Conservation (phyloP, 2,329 filamentous ascomycete species). For the Colletotrichum destructivum region DNA sequence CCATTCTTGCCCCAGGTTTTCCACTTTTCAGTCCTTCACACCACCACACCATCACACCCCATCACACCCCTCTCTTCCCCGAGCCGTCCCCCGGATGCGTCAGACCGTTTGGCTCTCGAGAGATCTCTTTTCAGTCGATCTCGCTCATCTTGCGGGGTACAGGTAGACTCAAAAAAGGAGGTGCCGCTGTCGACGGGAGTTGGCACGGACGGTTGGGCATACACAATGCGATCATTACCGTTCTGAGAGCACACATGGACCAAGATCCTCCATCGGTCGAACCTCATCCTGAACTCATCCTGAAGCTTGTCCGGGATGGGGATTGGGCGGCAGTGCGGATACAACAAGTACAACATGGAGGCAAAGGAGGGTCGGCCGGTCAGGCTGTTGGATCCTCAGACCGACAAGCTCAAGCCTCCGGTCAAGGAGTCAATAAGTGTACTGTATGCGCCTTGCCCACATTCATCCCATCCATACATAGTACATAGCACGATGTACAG, state of each 20-base stretch:
- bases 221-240: neutral
- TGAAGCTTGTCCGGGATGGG: neutral
- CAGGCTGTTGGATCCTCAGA: slow-evolving; percentile 12
- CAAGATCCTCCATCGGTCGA: neutral
- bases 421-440: neutral
- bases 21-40: neutral
- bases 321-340: neutral
- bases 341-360: neutral
- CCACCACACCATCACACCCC: neutral
- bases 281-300: neutral
- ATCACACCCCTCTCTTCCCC: neutral
- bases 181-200: neutral
- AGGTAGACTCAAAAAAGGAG: neutral
- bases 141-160: slow-evolving; percentile 34
- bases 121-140: slow-evolving; percentile 34
- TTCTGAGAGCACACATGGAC: neutral
- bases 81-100: slow-evolving; percentile 25
- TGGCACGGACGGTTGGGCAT: neutral
- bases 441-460: neutral
- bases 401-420: slow-evolving; percentile 1
- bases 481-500: neutral
- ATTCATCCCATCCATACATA: neutral
- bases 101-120: slow-evolving; percentile 33
- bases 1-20: slow-evolving; percentile 27
- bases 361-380: neutral